Percentiles rank a stretch among this genome's conserved stretches.
These are phyloP conservation scores for Paraconiothyrium brasiliense DNA, from an alignment of 2,329 filamentous ascomycete species.

Conservation along the genomic window DNA sequence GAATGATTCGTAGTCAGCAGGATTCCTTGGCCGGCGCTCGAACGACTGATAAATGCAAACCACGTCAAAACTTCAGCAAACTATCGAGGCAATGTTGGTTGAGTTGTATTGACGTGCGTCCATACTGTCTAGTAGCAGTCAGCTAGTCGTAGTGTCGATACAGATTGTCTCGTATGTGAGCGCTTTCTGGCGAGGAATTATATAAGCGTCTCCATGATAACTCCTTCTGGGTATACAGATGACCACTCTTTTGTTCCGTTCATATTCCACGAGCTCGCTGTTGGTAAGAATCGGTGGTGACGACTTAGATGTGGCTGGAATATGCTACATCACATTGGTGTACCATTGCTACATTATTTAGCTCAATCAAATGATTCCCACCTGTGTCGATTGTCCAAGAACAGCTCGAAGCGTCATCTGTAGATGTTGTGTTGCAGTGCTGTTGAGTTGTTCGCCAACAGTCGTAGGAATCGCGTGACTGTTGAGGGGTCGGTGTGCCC, in stretches of 20 bases:
- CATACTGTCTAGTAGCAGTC: background rate
- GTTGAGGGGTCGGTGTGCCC: background rate
- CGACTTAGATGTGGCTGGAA: background rate
- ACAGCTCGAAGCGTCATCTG: no score
- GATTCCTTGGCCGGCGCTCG: background rate
- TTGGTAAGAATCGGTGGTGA: conserved; percentile 6
- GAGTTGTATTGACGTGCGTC: no score
- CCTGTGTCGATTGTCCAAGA: no score
- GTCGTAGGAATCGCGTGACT: background rate
- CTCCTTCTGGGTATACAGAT: background rate
- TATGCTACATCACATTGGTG: background rate
- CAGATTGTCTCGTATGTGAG: background rate
- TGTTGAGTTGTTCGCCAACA: background rate
- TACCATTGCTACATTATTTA: conserved; percentile 2
- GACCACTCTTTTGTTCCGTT: conserved; percentile 3
- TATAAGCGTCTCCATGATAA: background rate
- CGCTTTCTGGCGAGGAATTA: background rate
- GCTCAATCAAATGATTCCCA: conserved; percentile 7
- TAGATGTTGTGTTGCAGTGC: background rate
- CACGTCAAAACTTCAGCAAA: background rate
- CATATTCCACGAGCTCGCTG: background rate
- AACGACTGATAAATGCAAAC: background rate
- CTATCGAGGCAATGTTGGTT: background rate
- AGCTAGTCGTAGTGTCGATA: background rate
- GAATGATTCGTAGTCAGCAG: background rate